phyloP scores from a whole-genome alignment of 768 basidiomycete genomes.

The Mrakia blollopis region DNA sequence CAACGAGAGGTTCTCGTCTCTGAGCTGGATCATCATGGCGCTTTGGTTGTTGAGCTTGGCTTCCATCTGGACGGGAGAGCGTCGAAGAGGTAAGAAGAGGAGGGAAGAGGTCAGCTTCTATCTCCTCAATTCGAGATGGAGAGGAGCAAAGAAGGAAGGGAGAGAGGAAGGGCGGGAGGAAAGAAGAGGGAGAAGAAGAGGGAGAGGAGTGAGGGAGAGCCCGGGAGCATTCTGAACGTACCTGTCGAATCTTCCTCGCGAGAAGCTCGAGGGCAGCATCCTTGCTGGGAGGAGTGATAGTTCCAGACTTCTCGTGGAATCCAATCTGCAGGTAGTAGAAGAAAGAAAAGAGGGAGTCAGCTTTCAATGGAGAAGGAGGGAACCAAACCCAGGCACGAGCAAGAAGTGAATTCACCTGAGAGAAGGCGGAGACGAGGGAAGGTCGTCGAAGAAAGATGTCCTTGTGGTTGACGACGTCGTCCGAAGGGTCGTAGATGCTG shows the following conservation, averaged over 20 bases:
- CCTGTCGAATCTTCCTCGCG: conserved; percentile 27
- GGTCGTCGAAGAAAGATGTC: not conserved
- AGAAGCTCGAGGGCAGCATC: conserved; percentile 25
- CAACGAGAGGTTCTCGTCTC: conserved; percentile 30
- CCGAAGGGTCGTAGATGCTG: conserved; percentile 24
- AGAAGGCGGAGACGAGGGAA: not conserved
- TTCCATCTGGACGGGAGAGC: conserved; percentile 20
- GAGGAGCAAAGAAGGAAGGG: not conserved
- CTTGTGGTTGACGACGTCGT: conserved; percentile 21
- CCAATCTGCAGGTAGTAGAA: not conserved
- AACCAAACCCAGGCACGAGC: conserved; percentile 9
- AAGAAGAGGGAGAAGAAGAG: not conserved
- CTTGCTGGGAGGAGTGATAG: conserved; percentile 12
- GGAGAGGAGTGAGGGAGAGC: no score
- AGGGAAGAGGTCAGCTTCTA: not conserved
- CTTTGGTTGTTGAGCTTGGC: conserved; percentile 30
- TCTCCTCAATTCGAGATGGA: not conserved
- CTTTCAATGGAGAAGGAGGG: not conserved
- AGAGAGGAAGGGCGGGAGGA: not conserved
- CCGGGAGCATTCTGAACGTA: not conserved
- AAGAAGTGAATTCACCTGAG: not conserved
- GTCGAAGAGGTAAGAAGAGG: not conserved
- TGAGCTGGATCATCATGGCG: conserved; percentile 27
- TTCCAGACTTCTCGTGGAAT: not conserved
- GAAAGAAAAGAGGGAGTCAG: not conserved